Evolutionary conservation across 495 filamentous ascomycete species (phyloP).

Genomic region (Delitschia confertaspora): DNA sequence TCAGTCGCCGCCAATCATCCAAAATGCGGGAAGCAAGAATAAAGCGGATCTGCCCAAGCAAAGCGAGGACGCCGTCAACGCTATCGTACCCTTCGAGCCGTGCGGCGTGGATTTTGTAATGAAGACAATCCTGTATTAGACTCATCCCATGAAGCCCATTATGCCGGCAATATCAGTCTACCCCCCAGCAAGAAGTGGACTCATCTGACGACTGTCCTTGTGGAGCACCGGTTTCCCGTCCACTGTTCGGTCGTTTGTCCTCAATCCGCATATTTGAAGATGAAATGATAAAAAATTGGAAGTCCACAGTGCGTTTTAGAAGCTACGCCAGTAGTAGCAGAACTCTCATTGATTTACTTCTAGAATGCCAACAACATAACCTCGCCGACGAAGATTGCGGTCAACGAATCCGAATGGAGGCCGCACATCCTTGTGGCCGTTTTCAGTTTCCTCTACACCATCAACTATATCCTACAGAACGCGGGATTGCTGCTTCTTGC

Average conservation of each 20-base stretch:
- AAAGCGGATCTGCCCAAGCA: too few species aligned
- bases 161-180: conserved; percentile 15
- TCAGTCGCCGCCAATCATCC: neutral
- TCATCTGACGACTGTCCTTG: conserved; percentile 17
- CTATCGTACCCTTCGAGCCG: conserved; percentile 1
- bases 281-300: conserved; percentile 1
- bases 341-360: neutral
- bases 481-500: too few species aligned
- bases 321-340: neutral
- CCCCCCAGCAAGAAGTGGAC: conserved; percentile 23
- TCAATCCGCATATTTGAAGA: conserved; percentile 7
- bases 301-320: neutral
- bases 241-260: conserved; percentile 24
- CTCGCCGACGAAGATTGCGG: conserved; percentile 17
- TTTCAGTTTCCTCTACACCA: conserved; percentile 23
- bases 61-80: too few species aligned
- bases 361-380: neutral
- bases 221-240: conserved; percentile 19
- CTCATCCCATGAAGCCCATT: conserved; percentile 8
- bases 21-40: conserved; percentile 5
- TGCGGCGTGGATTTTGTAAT: conserved; percentile 6
- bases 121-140: conserved; percentile 2
- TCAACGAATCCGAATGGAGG: conserved; percentile 18
- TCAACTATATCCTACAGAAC: conserved; percentile 22
- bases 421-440: conserved; percentile 21